Percentiles rank a stretch among this genome's conserved stretches.
phyloP scores from a whole-genome alignment of 2,329 filamentous ascomycete species.

The Fusarium secorum region DNA sequence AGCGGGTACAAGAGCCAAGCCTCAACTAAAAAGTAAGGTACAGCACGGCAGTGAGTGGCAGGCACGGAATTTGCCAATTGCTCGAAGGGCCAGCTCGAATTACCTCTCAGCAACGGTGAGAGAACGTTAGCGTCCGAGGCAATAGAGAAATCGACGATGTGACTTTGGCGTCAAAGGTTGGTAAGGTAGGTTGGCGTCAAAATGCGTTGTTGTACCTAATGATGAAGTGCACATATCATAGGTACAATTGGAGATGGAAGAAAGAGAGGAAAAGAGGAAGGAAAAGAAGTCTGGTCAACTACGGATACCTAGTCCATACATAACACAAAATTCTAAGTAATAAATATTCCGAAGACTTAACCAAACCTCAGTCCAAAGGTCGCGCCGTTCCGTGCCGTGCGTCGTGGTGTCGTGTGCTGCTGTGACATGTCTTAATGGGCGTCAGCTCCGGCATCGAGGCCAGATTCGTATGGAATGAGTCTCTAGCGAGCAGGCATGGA shows the following conservation, averaged over 20 bases:
- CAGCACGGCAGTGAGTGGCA: background rate
- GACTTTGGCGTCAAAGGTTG: conserved; percentile 4
- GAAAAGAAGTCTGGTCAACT: background rate
- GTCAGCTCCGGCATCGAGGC: background rate
- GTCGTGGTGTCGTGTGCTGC: conserved; percentile 6
- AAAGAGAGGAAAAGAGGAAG: background rate
- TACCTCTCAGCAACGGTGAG: conserved; percentile 1
- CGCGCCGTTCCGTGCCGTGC: conserved; percentile 9
- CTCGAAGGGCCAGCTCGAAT: background rate
- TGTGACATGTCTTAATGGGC: background rate
- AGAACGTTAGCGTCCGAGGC: background rate
- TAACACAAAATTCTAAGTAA: conserved; percentile 14
- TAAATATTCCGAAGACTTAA: conserved; percentile 1
- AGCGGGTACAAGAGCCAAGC: conserved; percentile 10
- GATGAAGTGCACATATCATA: conserved; percentile 1
- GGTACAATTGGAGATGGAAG: background rate
- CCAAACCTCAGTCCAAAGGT: conserved; percentile 9
- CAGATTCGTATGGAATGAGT: background rate
- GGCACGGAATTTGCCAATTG: background rate
- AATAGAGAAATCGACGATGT: conserved; percentile 1
- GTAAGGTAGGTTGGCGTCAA: background rate
- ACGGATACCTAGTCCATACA: conserved; percentile 12
- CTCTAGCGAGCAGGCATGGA: conserved; percentile 7
- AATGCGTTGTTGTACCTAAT: conserved; percentile 3
- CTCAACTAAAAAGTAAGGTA: conserved; percentile 12